Percentiles rank a stretch among this genome's conserved stretches.
phyloP scores from a whole-genome alignment of 2,329 filamentous ascomycete genomes.

The Neocatenulostroma microsporum region DNA sequence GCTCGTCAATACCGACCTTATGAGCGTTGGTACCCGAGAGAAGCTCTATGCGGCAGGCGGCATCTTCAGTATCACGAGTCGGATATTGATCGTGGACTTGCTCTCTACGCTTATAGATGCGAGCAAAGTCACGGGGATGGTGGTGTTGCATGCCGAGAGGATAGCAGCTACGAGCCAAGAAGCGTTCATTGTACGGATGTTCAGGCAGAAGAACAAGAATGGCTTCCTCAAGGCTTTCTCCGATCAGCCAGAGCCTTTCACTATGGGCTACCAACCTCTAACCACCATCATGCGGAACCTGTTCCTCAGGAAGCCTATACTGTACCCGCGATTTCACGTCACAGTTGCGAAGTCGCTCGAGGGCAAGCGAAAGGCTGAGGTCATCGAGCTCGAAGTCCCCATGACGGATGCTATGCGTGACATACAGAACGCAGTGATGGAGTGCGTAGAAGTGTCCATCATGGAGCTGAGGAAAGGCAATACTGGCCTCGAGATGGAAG shows the following conservation, averaged over 20 bases:
- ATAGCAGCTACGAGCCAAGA: slow-evolving; percentile 81
- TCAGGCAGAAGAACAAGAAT: slow-evolving; percentile 84
- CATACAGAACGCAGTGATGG: slow-evolving; percentile 89
- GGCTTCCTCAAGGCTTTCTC: slow-evolving; percentile 96
- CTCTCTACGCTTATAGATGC: slow-evolving; percentile 75
- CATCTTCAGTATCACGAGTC: slow-evolving; percentile 91
- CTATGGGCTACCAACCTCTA: slow-evolving; percentile 77
- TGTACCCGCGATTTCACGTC: slow-evolving; percentile 92
- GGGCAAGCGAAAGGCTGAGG: slow-evolving; percentile 85
- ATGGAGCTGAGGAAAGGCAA: slow-evolving; percentile 89
- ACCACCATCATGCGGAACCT: slow-evolving; percentile 87
- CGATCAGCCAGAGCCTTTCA: slow-evolving; percentile 85
- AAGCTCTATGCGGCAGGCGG: slow-evolving; percentile 87
- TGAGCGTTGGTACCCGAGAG: slow-evolving; percentile 77
- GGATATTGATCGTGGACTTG: slow-evolving; percentile 89
- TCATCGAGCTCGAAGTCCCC: slow-evolving; percentile 90
- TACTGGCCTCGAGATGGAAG: slow-evolving; percentile 83
- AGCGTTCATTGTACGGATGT: slow-evolving; percentile 90
- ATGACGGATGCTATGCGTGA: slow-evolving; percentile 93
- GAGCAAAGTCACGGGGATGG: slow-evolving; percentile 74
- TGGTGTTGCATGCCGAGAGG: slow-evolving; percentile 82
- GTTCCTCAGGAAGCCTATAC: slow-evolving; percentile 76
- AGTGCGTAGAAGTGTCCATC: slow-evolving; percentile 93
- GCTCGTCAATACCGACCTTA: slow-evolving; percentile 89
- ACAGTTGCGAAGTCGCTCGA: slow-evolving; percentile 83